phyloP scores from a whole-genome alignment of 495 filamentous ascomycete species.

The Penicillium crystallinum region DNA sequence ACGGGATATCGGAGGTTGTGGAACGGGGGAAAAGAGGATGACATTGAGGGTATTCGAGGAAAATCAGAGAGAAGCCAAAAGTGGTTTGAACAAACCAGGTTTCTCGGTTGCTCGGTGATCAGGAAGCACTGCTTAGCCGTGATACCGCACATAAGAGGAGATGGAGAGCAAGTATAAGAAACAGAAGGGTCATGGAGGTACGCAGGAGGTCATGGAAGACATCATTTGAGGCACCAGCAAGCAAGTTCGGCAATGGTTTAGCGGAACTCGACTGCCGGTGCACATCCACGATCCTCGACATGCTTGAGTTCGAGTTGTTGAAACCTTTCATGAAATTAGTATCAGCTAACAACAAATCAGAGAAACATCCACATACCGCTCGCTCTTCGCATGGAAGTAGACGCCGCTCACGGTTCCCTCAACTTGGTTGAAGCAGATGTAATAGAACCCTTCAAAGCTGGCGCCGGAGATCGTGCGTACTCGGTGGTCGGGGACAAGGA shows the following conservation, averaged over 20 bases:
- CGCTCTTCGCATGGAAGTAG: conserved; percentile 96
- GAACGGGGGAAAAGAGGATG: not conserved
- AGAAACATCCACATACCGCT: conserved; percentile 61
- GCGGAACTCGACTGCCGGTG: conserved; percentile 88
- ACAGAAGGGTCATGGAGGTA: not conserved
- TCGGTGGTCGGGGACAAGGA: conserved; percentile 92
- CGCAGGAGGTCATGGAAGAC: not conserved
- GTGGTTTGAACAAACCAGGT: not conserved
- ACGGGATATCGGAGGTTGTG: not conserved
- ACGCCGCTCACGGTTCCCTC: conserved; percentile 81
- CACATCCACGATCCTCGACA: conserved; percentile 78
- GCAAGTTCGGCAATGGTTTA: conserved; percentile 40
- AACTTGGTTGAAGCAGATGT: conserved; percentile 96
- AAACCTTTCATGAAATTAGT: conserved; percentile 50
- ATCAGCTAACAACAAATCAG: not conserved
- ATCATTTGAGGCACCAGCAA: conserved; percentile 13
- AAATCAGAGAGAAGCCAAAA: not conserved
- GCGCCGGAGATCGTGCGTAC: conserved; percentile 86
- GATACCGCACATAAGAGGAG: not conserved
- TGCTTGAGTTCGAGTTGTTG: conserved; percentile 91
- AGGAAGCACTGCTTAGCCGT: conserved; percentile 10
- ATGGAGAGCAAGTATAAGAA: not conserved
- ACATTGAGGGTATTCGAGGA: conserved; percentile 1
- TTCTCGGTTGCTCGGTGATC: not conserved
- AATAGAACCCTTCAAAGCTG: conserved; percentile 98